phyloP scores from a whole-genome alignment of 2,329 filamentous ascomycete species.

The Clonostachys sp. region DNA sequence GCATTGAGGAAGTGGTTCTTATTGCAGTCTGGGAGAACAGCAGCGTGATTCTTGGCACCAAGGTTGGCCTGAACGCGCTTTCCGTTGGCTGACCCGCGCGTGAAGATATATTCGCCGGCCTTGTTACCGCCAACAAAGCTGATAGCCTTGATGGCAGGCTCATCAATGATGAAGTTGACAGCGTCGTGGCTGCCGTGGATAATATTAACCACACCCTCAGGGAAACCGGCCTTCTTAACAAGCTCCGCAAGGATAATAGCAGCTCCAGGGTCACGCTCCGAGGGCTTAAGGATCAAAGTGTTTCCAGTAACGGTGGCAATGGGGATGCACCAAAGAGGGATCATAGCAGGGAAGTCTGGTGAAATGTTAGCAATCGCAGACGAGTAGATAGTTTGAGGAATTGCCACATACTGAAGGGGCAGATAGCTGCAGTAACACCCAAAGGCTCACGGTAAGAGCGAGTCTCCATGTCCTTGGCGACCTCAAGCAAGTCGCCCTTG shows the following conservation, averaged over 20 bases:
- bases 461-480: conserved; percentile 85
- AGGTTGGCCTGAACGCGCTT: conserved; percentile 81
- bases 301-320: conserved; percentile 76
- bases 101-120: conserved; percentile 77
- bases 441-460: conserved; percentile 69
- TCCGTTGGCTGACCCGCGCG: conserved; percentile 68
- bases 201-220: conserved; percentile 71
- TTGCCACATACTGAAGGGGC: conserved; percentile 55
- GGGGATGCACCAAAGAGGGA: conserved; percentile 77
- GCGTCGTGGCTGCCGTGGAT: conserved; percentile 71
- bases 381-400: too few species aligned
- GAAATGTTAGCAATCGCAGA: too few species aligned
- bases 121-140: conserved; percentile 78
- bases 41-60: conserved; percentile 79
- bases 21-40: conserved; percentile 73
- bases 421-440: conserved; percentile 73
- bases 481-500: conserved; percentile 71
- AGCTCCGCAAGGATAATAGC: conserved; percentile 78
- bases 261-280: conserved; percentile 73
- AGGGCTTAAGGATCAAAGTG: conserved; percentile 74
- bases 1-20: conserved; percentile 77
- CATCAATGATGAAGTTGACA: conserved; percentile 76
- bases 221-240: conserved; percentile 70
- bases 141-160: conserved; percentile 74
- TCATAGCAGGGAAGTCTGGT: conserved; percentile 78